Base-by-base conservation (phyloP, 768 basidiomycete genomes). In the Panaeolus papilionaceus region DNA sequence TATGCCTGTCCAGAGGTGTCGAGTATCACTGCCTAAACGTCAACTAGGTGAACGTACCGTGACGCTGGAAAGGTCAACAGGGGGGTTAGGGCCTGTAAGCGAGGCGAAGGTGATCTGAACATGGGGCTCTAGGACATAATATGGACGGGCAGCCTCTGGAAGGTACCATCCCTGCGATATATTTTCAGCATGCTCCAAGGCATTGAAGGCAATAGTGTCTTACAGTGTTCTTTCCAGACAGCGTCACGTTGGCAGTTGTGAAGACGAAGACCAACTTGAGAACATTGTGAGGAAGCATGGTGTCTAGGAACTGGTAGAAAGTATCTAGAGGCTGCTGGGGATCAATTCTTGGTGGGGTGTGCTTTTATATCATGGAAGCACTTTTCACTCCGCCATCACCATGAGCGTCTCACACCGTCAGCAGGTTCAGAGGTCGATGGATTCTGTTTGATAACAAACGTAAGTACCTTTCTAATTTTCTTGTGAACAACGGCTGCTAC, bases 81-180 rank as follows among this genome's bases (percentile, higher is more conserved):
- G 91, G 3, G 92, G 90, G 70, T 89, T 89, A 23, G 92, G 84
- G 67, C 90, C 90, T 10, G 75, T 77, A 7, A 88, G 88, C 1
- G 87, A 80, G 0, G 88, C 89, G 69, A 89, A 87, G 62, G 85
- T 86, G 72, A 91, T 83, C 33, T 77, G 77, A 70, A 79, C 81
- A 65, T 86, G 80, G 20, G 84, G 83, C 2, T 75, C 72, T 37
- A 89, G 80, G 62, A 83, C 76, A 71, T 88, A 89, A 78, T 89
- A 91, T 0, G 90, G 90, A 74, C 91, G 90, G 0, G 89, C 89
- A 12, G 88, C 87, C 75, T 94, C 92, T 8, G 91, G 90, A 40
- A 92, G 83, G 76, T 87, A 93, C 88, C 88, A 92, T 23, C 92
- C 91, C 89, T 90, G 65, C 20, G 65, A 54, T 8, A 20, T 9